Conservation (phyloP, 2,329 filamentous ascomycete genomes). For the Fusarium sp. region DNA sequence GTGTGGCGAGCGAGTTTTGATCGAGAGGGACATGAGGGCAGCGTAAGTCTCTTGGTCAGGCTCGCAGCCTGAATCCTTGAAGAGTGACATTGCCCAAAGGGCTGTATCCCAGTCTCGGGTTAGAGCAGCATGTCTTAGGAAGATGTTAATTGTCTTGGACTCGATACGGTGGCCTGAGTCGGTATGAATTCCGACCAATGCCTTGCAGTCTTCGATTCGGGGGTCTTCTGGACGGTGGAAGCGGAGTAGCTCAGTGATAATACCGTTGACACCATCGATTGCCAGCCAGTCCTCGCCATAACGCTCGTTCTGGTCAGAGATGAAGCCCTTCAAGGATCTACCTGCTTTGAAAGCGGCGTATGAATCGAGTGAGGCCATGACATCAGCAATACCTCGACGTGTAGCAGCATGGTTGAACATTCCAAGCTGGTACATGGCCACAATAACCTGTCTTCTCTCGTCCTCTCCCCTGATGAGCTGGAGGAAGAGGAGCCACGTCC, state of each 20-base stretch:
- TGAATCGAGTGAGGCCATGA: slow-evolving; percentile 62
- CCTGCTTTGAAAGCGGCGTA: slow-evolving; percentile 58
- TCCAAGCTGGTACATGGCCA: slow-evolving; percentile 62
- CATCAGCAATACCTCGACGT: slow-evolving; percentile 57
- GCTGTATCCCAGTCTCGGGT: slow-evolving; percentile 52
- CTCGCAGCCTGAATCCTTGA: slow-evolving; percentile 36
- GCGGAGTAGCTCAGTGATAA: slow-evolving; percentile 61
- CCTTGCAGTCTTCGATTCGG: slow-evolving; percentile 48
- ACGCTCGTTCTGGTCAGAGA: slow-evolving; percentile 57
- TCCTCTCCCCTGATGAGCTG: slow-evolving; percentile 72
- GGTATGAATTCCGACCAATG: slow-evolving; percentile 47
- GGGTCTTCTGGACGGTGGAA: slow-evolving; percentile 52
- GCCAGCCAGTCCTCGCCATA: slow-evolving; percentile 65
- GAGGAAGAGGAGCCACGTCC: slow-evolving; percentile 66
- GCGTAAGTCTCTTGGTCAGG: slow-evolving; percentile 55
- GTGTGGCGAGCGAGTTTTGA: slow-evolving; percentile 50
- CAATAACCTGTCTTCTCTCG: slow-evolving; percentile 62
- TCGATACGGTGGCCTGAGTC: slow-evolving; percentile 48
- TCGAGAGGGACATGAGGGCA: slow-evolving; percentile 57
- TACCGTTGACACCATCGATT: slow-evolving; percentile 53
- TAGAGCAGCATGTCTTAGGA: slow-evolving; percentile 54
- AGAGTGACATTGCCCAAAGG: slow-evolving; percentile 50
- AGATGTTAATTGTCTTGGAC: slow-evolving; percentile 55
- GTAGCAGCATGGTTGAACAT: slow-evolving; percentile 58
- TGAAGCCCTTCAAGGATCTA: slow-evolving; percentile 55